Percentiles rank a stretch among this genome's conserved stretches.
phyloP scores from a whole-genome alignment of 495 filamentous ascomycete species.

The Penicillium bovifimosum region DNA sequence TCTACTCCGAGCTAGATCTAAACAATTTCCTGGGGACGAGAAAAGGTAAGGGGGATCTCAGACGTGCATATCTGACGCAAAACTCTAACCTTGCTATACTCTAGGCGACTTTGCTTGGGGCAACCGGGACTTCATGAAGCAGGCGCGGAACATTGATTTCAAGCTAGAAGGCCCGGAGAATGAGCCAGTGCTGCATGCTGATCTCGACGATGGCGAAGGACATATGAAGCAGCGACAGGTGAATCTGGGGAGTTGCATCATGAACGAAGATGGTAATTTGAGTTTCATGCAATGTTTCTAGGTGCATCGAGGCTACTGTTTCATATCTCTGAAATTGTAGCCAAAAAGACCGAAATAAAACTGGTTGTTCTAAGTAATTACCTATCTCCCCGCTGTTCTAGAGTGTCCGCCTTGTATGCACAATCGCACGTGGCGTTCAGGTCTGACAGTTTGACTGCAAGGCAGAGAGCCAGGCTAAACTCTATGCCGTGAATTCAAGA shows the following conservation, averaged over 20 bases:
- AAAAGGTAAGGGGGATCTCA: slow-evolving; percentile 13
- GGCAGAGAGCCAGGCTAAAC: not conserved
- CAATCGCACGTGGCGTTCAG: not conserved
- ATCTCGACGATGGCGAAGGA: slow-evolving; percentile 14
- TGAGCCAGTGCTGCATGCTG: slow-evolving; percentile 18
- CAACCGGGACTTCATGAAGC: slow-evolving; percentile 9
- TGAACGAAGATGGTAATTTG: slow-evolving; percentile 25
- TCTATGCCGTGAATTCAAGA: not conserved
- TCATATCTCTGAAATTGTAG: not conserved
- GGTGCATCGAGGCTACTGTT: not conserved
- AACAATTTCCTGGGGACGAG: slow-evolving; percentile 14
- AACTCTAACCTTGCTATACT: not conserved
- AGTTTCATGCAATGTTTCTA: slow-evolving; percentile 28
- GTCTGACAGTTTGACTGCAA: not conserved
- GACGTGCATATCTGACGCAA: not conserved
- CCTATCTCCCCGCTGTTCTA: not conserved
- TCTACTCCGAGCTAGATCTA: slow-evolving; percentile 24
- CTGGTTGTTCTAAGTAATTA: not conserved
- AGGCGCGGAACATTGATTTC: slow-evolving; percentile 13
- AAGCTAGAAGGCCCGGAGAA: slow-evolving; percentile 15
- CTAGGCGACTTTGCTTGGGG: slow-evolving; percentile 24
- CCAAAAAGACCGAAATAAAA: not conserved
- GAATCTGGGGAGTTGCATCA: slow-evolving; percentile 24
- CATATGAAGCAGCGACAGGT: slow-evolving; percentile 3
- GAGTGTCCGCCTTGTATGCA: not conserved